These are phyloP conservation scores for Tuber indicum DNA, from an alignment of 495 filamentous ascomycete genomes.

Conservation along the genomic window DNA sequence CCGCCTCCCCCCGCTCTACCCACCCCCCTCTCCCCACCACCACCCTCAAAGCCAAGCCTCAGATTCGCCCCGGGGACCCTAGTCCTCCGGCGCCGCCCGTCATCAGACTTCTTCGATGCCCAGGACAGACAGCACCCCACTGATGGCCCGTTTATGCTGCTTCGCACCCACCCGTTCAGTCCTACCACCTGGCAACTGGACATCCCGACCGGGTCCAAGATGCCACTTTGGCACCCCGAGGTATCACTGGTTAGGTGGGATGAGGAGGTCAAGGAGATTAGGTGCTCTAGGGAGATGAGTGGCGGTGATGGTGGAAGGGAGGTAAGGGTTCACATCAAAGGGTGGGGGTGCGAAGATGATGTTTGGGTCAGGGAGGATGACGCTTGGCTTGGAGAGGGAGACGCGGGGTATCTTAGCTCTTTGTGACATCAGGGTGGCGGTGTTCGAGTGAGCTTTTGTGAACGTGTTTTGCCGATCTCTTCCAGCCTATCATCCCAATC, in stretches of 20 bases:
- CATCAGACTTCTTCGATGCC: neutral
- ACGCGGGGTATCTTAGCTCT: neutral
- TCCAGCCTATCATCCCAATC: neutral
- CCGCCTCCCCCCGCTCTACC: neutral
- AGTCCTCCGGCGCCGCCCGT: slow-evolving; percentile 30
- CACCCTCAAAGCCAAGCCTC: neutral
- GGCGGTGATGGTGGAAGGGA: neutral
- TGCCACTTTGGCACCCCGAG: slow-evolving; percentile 1
- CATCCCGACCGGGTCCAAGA: neutral
- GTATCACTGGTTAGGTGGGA: neutral
- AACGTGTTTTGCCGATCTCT: neutral
- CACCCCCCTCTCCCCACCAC: neutral
- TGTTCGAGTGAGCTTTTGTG: neutral
- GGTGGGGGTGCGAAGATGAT: slow-evolving; percentile 37
- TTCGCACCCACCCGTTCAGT: slow-evolving; percentile 3
- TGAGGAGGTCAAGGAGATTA: neutral
- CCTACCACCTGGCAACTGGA: slow-evolving; percentile 3
- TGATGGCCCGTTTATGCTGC: slow-evolving; percentile 33
- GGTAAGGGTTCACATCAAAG: slow-evolving; percentile 29
- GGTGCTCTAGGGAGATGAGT: neutral
- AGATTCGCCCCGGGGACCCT: slow-evolving; percentile 18
- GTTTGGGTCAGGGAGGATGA: slow-evolving; percentile 23
- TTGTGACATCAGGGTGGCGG: neutral
- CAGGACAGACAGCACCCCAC: slow-evolving; percentile 22
- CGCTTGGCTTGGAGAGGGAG: neutral